Conservation (phyloP, 208 protist genomes). For the Trypanosomatidae sp. region DNA sequence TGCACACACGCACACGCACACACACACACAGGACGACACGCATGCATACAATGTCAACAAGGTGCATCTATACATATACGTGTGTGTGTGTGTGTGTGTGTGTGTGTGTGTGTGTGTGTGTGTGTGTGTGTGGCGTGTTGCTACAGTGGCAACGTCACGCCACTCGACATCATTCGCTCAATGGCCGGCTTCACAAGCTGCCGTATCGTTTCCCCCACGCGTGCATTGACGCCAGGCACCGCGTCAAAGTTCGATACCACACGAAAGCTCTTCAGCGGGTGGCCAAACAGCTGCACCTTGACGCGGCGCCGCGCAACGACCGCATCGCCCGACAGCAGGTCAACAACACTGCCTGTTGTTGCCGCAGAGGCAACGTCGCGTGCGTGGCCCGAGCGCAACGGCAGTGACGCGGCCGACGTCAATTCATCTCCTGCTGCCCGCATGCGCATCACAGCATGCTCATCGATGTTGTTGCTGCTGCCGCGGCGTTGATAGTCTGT, state of each 20-base stretch:
- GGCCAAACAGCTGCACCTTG: slow-evolving; percentile 73
- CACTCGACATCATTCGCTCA: slow-evolving; percentile 69
- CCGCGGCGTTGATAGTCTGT: no score
- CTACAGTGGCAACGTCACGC: no score
- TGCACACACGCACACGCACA: not conserved
- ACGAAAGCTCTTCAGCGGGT: slow-evolving; percentile 70
- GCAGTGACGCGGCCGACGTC: no score
- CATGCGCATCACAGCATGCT: no score
- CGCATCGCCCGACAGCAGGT: slow-evolving; percentile 29
- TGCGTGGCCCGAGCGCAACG: no score
- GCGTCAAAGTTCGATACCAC: slow-evolving; percentile 69
- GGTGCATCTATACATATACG: no score
- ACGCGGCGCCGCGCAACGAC: slow-evolving; percentile 30
- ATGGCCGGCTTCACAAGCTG: slow-evolving; percentile 67
- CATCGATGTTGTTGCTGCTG: slow-evolving; percentile 1
- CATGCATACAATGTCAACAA: not conserved
- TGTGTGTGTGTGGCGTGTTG: no score
- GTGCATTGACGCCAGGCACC: slow-evolving; percentile 54
- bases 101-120: no score
- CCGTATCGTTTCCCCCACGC: slow-evolving; percentile 62
- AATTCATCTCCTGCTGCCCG: no score
- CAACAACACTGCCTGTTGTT: slow-evolving; percentile 4
- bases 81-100: no score
- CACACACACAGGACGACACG: not conserved
- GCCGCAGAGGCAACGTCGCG: not conserved